Base-by-base conservation (phyloP, 148 eudicot species). In the Euryodendron excelsum region DNA sequence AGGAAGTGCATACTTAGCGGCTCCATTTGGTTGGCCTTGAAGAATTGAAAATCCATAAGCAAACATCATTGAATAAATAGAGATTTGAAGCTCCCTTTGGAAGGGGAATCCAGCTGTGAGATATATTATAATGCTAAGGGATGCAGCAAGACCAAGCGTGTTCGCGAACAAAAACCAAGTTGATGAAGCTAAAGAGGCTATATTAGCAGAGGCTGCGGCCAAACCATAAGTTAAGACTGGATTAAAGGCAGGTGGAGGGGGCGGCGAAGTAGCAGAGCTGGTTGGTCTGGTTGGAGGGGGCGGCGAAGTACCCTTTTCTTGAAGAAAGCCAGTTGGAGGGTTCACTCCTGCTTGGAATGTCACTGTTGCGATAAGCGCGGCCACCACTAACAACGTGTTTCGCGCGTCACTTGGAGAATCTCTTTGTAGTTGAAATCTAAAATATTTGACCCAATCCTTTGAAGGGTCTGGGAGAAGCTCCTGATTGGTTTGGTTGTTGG, bases 91-190 rank as follows among this genome's bases (percentile, higher is more conserved):
- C 37, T 63, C 67, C 37, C 67, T 31, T 63, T 63, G 67, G 39
- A 63, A 63, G 30, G 67, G 67, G 30, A 63, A 63, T 28, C 67
- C 39, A 17, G 36, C 67, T 12, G 67, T 63, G 67, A 63, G 67
- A 63, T 63, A 63, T 2, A 31, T 63, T 63, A 30, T 30, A 18
- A 63, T 63, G 67, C 37, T 63, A 11, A 63, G 8, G 13, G 67
- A 63, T 2, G 67, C 67, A 14, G 21, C 14, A 0, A 63, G 67
- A 0, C 67, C 67, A 18, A 30, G 13, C 1, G 67, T 12, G 67
- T 63, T 63, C 3, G 67, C 67, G 0, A 63, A 63, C 67, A 63
- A 31, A 17, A 63, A 63, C 67, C 14, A 9, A 3, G 4, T 11
- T 63, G 39, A 31, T 62, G 20, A 14, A 14, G 67, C 20, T 9